Evolutionary conservation across 75 land plant genomes (phyloP).

Genomic region (Sequoia sempervirens): DNA sequence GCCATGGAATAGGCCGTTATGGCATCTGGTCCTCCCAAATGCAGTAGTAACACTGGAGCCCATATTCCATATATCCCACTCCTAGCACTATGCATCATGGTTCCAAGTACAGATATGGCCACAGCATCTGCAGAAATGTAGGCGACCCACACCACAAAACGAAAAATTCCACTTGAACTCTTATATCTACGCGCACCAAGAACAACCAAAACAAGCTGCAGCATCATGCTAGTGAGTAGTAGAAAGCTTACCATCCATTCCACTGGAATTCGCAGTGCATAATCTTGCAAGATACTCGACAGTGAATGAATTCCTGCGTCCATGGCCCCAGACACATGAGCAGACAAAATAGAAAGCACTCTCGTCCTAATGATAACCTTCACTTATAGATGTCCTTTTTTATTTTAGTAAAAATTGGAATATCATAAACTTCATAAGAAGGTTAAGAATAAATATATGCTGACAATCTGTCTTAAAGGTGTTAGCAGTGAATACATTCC

Average conservation of each 20-base stretch:
- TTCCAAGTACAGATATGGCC: constrained; percentile 17
- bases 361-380: no score
- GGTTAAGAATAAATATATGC: no score
- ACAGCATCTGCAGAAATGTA: constrained; percentile 18
- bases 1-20: constrained; percentile 22
- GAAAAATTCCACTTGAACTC: background rate
- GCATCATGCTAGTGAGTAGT: constrained; percentile 1
- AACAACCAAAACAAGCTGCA: constrained; percentile 10
- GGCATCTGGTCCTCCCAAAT: constrained; percentile 33
- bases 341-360: no score
- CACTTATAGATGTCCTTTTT: no score
- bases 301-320: background rate
- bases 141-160: background rate
- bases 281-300: no score
- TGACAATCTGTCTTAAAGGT: no score
- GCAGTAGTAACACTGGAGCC: constrained; percentile 25
- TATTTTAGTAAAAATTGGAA: no score
- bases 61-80: constrained; percentile 13
- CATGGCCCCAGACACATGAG: no score
- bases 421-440: no score
- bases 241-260: background rate
- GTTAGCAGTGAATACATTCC: no score
- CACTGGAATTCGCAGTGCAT: background rate
- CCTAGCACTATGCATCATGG: background rate
- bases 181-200: background rate